Conservation (phyloP, 192 early-diverging fungal species). For the Glomus cerebriforme region DNA sequence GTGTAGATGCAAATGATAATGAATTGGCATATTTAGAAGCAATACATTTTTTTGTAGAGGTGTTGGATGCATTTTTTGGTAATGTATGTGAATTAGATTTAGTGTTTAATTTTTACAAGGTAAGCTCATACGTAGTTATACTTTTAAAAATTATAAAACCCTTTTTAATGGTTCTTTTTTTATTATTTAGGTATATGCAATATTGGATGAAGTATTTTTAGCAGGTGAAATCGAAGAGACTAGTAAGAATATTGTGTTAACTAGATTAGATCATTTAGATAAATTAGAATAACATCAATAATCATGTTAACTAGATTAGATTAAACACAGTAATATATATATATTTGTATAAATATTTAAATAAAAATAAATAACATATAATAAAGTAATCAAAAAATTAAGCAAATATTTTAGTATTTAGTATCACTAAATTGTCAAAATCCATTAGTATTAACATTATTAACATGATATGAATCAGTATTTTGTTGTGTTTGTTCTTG, state of each 20-base stretch:
- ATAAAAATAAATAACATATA: no score
- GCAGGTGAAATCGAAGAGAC: conserved; percentile 99
- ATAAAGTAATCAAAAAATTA: no score
- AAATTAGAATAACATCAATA: conserved; percentile 58
- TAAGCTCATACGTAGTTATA: conserved; percentile 19
- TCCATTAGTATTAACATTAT: neutral
- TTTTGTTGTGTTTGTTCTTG: no score
- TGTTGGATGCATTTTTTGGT: conserved; percentile 96
- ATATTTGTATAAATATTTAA: neutral
- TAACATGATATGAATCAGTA: neutral
- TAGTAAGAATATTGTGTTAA: conserved; percentile 75
- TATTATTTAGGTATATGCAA: conserved; percentile 78
- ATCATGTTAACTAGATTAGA: neutral
- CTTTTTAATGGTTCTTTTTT: conserved; percentile 8
- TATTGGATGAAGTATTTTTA: conserved; percentile 97
- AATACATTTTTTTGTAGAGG: conserved; percentile 99
- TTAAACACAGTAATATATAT: neutral
- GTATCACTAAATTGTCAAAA: neutral
- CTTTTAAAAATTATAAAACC: neutral
- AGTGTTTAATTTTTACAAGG: conserved; percentile 98
- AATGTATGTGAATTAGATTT: conserved; percentile 98
- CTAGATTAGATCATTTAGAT: conserved; percentile 75
- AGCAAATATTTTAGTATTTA: no score
- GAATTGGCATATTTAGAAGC: conserved; percentile 94
- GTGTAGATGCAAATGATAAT: conserved; percentile 98